Conservation (phyloP, 1,139 yeast species). For the Lodderomyces pseudojiufengensis region DNA sequence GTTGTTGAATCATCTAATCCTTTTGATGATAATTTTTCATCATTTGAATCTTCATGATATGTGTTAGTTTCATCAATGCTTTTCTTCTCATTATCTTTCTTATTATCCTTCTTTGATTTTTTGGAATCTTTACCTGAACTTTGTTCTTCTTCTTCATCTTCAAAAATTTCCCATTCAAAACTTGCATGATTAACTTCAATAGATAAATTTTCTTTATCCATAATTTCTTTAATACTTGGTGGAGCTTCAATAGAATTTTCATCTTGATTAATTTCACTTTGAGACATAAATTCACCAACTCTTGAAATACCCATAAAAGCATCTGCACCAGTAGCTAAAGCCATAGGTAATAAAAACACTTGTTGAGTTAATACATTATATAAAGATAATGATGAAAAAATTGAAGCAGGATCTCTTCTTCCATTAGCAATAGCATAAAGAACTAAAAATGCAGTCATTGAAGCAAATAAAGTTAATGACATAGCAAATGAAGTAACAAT, state of each 20-base stretch:
- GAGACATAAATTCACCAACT: constrained; percentile 48
- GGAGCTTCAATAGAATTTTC: constrained; percentile 19
- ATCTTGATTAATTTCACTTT: constrained; percentile 21
- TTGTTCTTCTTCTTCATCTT: constrained; percentile 18
- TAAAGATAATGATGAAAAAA: constrained; percentile 77
- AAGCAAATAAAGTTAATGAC: constrained; percentile 62
- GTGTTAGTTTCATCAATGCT: constrained; percentile 1
- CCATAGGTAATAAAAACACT: constrained; percentile 65
- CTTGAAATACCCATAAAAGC: constrained; percentile 64
- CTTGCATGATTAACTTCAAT: constrained; percentile 49
- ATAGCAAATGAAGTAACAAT: constrained; percentile 55
- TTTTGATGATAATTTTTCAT: constrained; percentile 9
- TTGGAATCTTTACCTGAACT: constrained; percentile 5
- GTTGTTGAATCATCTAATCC: constrained; percentile 3
- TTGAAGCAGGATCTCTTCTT: constrained; percentile 57
- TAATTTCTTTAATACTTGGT: constrained; percentile 21
- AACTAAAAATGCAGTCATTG: constrained; percentile 71
- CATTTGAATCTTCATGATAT: constrained; percentile 2
- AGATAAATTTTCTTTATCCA: constrained; percentile 30
- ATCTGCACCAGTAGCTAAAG: constrained; percentile 64
- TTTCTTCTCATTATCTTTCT: constrained; percentile 4
- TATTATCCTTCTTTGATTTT: constrained; percentile 10
- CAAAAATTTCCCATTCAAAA: constrained; percentile 66
- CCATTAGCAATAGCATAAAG: constrained; percentile 48
- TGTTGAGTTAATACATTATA: constrained; percentile 57